Evolutionary conservation across 2,329 filamentous ascomycete genomes (phyloP), one percentile per base, ranked within the genome.

Genomic region (Arthrinium phaeospermum): DNA sequence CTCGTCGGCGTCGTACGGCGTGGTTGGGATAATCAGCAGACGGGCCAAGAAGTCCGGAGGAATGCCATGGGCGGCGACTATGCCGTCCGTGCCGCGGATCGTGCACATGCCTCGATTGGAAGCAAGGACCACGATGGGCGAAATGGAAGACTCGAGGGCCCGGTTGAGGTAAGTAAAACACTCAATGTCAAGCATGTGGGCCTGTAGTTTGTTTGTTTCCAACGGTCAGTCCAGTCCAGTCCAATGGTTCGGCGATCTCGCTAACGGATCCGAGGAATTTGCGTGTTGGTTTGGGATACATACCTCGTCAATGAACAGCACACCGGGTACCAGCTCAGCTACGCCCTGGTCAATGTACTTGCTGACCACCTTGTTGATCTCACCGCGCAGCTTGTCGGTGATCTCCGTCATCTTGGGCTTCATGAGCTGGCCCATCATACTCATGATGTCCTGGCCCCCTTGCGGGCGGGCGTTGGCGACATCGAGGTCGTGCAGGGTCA

Each of bases 351-450:
- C 96, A 77, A 99, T 99, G 85, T 98, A 99, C 83, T 96, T 95
- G 88, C 95, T 98, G 77, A 99, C 96, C 44, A 99, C 96, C 86
- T 98, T 98, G 90, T 99, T 98, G 86, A 99, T 98, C 86, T 99
- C 96, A 71, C 90, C 87, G 73, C 96, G 91, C 80, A 99, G 86
- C 87, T 99, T 99, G 84, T 99, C 96, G 44, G 96, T 99, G 80
- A 99, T 98, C 83, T 99, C 96, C 7, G 96, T 99, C 91, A 98
- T 98, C 87, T 97, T 97, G 74, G 96, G 96, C 89, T 98, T 98
- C 95, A 98, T 98, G 80, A 99, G 86, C 84, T 99, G 96, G 79
- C 96, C 96, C 96, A 99, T 98, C 96, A 99, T 98, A 86, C 95
- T 98, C 95, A 99, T 98, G 76, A 99, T 97, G 83, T 99, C 96